phyloP scores from a whole-genome alignment of 441 rosid species.

The Corymbia calophylla region DNA sequence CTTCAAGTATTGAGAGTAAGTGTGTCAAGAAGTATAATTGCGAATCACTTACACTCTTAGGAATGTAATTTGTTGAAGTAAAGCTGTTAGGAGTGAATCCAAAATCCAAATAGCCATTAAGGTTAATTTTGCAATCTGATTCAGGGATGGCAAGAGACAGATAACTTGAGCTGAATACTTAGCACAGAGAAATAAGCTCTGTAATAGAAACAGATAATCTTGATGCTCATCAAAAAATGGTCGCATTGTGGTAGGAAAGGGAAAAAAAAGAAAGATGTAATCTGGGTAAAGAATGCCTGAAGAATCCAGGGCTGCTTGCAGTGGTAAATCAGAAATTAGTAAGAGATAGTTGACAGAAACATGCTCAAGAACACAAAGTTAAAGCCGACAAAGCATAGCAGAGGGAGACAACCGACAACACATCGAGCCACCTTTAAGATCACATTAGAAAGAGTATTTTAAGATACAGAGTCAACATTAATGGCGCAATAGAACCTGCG shows the following conservation, averaged over 20 bases:
- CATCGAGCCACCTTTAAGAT: background rate
- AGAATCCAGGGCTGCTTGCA: background rate
- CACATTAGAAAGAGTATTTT: background rate
- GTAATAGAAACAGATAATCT: background rate
- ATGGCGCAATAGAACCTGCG: background rate
- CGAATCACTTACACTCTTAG: background rate
- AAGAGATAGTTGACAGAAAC: background rate
- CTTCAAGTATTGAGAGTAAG: background rate
- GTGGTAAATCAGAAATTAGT: background rate
- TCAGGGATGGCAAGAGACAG: background rate
- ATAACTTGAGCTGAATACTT: background rate
- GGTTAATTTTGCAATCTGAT: background rate
- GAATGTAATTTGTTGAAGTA: background rate
- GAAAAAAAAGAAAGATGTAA: background rate
- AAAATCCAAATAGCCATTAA: background rate
- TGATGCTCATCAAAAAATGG: background rate
- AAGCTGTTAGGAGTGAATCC: background rate
- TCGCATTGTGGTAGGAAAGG: background rate
- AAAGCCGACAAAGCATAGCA: background rate
- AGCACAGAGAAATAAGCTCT: background rate
- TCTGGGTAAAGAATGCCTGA: background rate
- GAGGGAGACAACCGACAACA: background rate
- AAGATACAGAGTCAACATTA: background rate
- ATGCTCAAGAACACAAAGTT: background rate
- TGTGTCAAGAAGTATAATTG: background rate